Conservation (phyloP, 1,284 basidiomycete species). For the Sanghuangporus weigelae region DNA sequence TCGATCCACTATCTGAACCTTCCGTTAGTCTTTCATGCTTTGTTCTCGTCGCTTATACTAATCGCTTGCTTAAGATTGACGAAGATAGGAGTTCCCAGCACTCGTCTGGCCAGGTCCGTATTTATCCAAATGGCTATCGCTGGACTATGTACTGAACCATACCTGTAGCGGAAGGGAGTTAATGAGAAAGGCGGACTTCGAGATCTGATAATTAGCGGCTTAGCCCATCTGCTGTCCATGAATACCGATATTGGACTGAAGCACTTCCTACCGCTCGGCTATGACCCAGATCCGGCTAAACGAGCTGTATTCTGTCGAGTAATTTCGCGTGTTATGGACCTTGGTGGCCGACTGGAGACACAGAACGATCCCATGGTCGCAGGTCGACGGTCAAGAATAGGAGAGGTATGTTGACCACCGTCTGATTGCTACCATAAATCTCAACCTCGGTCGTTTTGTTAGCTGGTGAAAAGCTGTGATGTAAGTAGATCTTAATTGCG, state of each 20-base stretch:
- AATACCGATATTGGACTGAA: conserved; percentile 90
- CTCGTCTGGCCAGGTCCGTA: conserved; percentile 7
- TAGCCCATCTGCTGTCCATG: conserved; percentile 77
- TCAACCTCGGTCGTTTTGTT: not conserved
- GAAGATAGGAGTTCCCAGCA: conserved; percentile 15
- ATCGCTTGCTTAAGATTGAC: not conserved
- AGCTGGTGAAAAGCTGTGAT: conserved; percentile 73
- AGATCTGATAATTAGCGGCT: conserved; percentile 69
- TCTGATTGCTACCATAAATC: not conserved
- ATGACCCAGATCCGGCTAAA: conserved; percentile 69
- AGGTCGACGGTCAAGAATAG: conserved; percentile 52
- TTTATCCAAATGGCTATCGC: not conserved
- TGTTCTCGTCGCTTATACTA: not conserved
- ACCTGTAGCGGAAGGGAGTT: conserved; percentile 1
- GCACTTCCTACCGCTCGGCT: conserved; percentile 79
- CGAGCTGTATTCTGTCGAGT: conserved; percentile 83
- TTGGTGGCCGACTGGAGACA: conserved; percentile 69
- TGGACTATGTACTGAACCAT: not conserved
- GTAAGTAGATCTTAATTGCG: conserved; percentile 36
- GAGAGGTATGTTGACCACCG: conserved; percentile 52
- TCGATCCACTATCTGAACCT: conserved; percentile 32
- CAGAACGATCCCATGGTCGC: conserved; percentile 49
- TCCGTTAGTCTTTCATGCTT: not conserved
- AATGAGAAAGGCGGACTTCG: conserved; percentile 33
- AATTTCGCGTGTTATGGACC: conserved; percentile 81